These are phyloP conservation scores for Phytophthora pinifolia DNA, from an alignment of 352 stramenopile species.

Conservation along the genomic window DNA sequence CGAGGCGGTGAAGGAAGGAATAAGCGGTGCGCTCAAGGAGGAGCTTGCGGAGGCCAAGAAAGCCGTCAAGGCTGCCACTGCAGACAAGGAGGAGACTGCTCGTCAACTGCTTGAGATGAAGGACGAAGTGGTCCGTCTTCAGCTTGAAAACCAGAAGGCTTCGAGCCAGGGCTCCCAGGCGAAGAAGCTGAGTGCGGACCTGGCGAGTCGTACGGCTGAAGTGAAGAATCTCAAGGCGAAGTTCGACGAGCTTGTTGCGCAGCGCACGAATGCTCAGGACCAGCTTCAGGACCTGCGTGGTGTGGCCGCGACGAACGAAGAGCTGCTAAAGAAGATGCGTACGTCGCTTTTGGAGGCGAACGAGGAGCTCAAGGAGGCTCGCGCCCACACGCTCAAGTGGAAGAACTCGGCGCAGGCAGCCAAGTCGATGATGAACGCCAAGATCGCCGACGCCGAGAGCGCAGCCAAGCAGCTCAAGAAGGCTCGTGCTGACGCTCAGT, in stretches of 20 bases:
- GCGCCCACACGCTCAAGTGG: slow-evolving; percentile 67
- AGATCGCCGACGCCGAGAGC: slow-evolving; percentile 65
- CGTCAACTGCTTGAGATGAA: slow-evolving; percentile 46
- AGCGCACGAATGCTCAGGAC: slow-evolving; percentile 31
- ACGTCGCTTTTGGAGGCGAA: slow-evolving; percentile 66
- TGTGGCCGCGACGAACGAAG: slow-evolving; percentile 47
- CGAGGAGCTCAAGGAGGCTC: slow-evolving; percentile 76
- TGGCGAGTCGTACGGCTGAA: slow-evolving; percentile 37
- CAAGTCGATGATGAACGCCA: slow-evolving; percentile 64
- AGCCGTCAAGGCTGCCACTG: slow-evolving; percentile 18
- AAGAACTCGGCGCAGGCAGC: slow-evolving; percentile 66
- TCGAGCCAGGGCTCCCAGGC: slow-evolving; percentile 32
- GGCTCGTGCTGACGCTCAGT: slow-evolving; percentile 42
- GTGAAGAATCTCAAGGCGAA: slow-evolving; percentile 36
- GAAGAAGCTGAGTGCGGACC: slow-evolving; percentile 36
- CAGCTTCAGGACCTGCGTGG: slow-evolving; percentile 49
- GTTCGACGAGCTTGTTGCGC: slow-evolving; percentile 32
- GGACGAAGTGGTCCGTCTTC: slow-evolving; percentile 48
- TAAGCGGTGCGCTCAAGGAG: slow-evolving; percentile 25
- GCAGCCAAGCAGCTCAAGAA: slow-evolving; percentile 65
- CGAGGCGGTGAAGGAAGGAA: slow-evolving; percentile 24
- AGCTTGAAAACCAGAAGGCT: slow-evolving; percentile 43
- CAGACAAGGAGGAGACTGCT: slow-evolving; percentile 43
- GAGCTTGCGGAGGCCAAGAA: slow-evolving; percentile 39
- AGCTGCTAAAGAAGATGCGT: slow-evolving; percentile 73